Conservation (phyloP, 129 eudicot species). For the Mikania micrantha region DNA sequence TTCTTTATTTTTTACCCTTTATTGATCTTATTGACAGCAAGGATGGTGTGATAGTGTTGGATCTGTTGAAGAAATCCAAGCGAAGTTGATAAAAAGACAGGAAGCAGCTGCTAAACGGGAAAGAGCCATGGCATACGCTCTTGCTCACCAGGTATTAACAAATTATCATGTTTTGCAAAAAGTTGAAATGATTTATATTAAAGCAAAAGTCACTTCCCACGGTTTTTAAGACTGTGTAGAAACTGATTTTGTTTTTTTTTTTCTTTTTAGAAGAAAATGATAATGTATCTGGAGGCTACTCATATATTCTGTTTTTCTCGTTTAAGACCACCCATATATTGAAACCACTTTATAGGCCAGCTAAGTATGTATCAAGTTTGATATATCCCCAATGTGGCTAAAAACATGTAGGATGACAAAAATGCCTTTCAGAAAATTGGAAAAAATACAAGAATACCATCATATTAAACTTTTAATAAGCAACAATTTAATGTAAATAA, state of each 20-base stretch:
- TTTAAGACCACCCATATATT: not conserved
- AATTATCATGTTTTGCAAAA: not conserved
- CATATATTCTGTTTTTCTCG: not conserved
- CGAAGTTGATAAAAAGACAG: conserved; percentile 79
- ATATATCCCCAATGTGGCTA: not conserved
- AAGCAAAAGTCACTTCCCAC: not conserved
- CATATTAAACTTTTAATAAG: not conserved
- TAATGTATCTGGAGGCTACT: not conserved
- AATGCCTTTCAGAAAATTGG: not conserved
- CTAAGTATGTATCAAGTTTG: not conserved
- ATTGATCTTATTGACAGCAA: conserved; percentile 37
- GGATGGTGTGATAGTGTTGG: conserved; percentile 97
- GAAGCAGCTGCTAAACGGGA: conserved; percentile 99
- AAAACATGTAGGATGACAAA: not conserved
- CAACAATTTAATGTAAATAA: not conserved
- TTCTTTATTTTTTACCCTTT: not conserved
- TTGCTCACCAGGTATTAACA: conserved; percentile 79
- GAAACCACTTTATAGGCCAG: not conserved
- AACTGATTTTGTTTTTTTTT: not conserved
- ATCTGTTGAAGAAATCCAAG: conserved; percentile 91
- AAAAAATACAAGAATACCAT: not conserved
- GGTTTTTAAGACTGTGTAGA: not conserved
- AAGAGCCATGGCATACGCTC: conserved; percentile 98
- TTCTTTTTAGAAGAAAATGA: not conserved
- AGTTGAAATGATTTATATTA: not conserved